phyloP scores from a whole-genome alignment of 495 filamentous ascomycete genomes.

The Penicillium arizonense region DNA sequence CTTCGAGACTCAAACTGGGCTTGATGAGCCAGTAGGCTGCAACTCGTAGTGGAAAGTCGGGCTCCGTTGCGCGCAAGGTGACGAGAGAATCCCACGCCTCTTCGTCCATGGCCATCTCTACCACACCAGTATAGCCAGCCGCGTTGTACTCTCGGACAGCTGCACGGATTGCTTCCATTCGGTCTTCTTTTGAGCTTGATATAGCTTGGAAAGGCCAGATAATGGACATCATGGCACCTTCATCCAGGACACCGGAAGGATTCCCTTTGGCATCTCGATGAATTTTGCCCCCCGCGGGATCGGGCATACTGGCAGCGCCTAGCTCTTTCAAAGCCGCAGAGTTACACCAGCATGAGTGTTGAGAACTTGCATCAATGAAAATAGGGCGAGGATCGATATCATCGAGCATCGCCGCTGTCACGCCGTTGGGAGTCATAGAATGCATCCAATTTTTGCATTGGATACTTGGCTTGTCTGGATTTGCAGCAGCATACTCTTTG shows the following conservation, averaged over 20 bases:
- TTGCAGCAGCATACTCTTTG: conserved; percentile 37
- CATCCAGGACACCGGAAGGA: conserved; percentile 47
- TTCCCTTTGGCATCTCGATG: conserved; percentile 45
- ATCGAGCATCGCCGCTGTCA: conserved; percentile 45
- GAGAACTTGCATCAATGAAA: conserved; percentile 53
- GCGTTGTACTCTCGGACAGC: conserved; percentile 50
- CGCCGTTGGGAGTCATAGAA: conserved; percentile 45
- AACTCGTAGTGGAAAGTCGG: conserved; percentile 44
- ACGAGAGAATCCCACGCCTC: conserved; percentile 53
- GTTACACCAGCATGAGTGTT: conserved; percentile 57
- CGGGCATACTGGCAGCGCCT: conserved; percentile 39
- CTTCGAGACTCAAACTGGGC: conserved; percentile 37
- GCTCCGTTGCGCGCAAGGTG: conserved; percentile 24
- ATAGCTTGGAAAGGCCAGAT: conserved; percentile 54
- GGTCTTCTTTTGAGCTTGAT: background rate
- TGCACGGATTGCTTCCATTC: conserved; percentile 1
- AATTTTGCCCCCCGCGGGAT: conserved; percentile 52
- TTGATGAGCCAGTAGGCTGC: conserved; percentile 61
- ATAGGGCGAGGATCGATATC: conserved; percentile 45
- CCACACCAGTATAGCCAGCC: conserved; percentile 56
- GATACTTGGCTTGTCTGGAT: conserved; percentile 45
- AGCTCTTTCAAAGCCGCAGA: conserved; percentile 48
- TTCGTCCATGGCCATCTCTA: conserved; percentile 66
- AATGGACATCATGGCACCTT: conserved; percentile 49
- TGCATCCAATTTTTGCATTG: conserved; percentile 57